A percentile compares a stretch with the other conserved stretches of the same genome.
These are phyloP conservation scores for Erigeron philadelphicus DNA, from an alignment of 140 eudicot species.

Conservation along the genomic window DNA sequence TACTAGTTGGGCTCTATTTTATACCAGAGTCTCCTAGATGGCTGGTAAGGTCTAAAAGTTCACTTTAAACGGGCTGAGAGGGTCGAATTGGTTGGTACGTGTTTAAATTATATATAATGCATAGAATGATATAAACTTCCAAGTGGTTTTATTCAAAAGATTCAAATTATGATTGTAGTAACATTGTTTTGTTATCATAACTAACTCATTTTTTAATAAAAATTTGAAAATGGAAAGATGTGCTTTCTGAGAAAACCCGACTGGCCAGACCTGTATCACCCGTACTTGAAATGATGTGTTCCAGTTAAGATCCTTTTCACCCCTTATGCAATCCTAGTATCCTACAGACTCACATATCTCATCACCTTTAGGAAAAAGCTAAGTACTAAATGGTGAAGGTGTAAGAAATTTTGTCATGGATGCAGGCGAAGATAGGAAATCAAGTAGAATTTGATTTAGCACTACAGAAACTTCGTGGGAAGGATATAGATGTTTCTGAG, in stretches of 20 bases:
- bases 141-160: background rate
- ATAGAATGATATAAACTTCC: background rate
- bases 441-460: conserved; percentile 61
- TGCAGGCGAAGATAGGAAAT: conserved; percentile 68
- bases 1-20: conserved; percentile 58
- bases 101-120: background rate
- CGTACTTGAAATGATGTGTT: background rate
- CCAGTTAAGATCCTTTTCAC: background rate
- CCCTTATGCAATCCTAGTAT: background rate
- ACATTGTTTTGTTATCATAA: no score
- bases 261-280: background rate
- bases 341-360: background rate
- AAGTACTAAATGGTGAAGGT: background rate
- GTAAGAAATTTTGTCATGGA: conserved; percentile 1
- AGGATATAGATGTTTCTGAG: conserved; percentile 48
- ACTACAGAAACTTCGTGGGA: conserved; percentile 63
- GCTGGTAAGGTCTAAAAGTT: conserved; percentile 50
- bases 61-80: no score
- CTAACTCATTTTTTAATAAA: no score
- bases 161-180: background rate
- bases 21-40: conserved; percentile 93
- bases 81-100: background rate
- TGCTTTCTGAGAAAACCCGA: background rate
- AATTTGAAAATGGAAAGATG: no score
- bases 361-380: background rate